Evolutionary conservation across 1,284 basidiomycete species (phyloP).

Genomic region (Apiotrichum akiyoshidainum): DNA sequence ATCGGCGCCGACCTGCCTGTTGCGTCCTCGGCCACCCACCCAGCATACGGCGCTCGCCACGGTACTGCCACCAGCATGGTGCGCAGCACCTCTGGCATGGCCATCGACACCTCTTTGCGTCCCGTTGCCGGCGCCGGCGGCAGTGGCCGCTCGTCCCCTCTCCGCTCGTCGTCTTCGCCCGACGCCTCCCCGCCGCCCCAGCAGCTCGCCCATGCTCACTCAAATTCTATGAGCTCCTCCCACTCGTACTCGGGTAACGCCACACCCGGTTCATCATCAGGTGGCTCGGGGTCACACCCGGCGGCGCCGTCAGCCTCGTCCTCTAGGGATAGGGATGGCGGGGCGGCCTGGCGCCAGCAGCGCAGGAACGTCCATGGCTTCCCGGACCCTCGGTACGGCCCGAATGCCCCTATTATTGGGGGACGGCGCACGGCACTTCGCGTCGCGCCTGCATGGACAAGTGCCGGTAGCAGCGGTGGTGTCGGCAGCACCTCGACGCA

Average conservation of each 20-base stretch:
- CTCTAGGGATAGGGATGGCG: not conserved
- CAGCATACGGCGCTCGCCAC: not conserved
- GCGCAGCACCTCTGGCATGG: not conserved
- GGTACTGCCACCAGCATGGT: not conserved
- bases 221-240: not conserved
- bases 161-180: not conserved
- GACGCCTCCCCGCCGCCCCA: conserved; percentile 1
- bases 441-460: conserved; percentile 27
- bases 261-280: not conserved
- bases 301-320: not conserved
- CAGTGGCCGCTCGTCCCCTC: not conserved
- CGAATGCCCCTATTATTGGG: conserved; percentile 20
- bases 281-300: not conserved
- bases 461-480: no score
- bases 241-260: not conserved
- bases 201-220: not conserved
- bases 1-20: not conserved
- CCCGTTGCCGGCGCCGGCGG: no score
- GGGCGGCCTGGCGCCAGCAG: not conserved
- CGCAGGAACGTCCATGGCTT: conserved; percentile 1
- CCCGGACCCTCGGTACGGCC: conserved; percentile 26
- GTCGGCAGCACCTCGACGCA: no score
- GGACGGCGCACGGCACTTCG: conserved; percentile 14
- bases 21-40: not conserved
- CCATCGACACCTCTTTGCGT: not conserved